These are phyloP conservation scores for Cercospora berteroae DNA, from an alignment of 2,329 filamentous ascomycete species.

Conservation along the genomic window DNA sequence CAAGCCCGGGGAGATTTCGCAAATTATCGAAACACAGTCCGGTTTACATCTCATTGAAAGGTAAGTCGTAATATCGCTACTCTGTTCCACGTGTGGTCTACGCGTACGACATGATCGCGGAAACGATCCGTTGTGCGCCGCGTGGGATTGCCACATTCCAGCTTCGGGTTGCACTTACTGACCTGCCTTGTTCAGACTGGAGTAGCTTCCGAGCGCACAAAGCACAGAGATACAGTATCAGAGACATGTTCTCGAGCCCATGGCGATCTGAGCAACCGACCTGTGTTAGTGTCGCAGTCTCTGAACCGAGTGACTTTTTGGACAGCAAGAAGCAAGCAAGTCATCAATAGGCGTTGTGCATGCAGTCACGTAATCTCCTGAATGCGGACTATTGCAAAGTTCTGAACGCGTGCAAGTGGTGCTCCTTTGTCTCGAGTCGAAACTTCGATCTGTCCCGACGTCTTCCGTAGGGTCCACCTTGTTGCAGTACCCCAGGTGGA, in stretches of 20 bases:
- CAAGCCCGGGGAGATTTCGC: conserved; percentile 80
- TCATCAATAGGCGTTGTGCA: conserved; percentile 1
- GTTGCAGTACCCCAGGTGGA: not conserved
- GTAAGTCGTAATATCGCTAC: conserved; percentile 50
- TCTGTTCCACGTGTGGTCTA: not conserved
- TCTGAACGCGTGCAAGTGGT: not conserved
- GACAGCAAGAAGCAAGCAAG: not conserved
- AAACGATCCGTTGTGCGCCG: conserved; percentile 1
- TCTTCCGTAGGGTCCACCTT: not conserved
- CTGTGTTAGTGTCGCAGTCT: not conserved
- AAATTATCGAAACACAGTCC: conserved; percentile 85
- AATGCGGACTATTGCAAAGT: not conserved
- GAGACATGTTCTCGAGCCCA: not conserved
- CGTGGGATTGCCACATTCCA: conserved; percentile 17
- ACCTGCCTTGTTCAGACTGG: conserved; percentile 28
- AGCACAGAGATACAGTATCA: not conserved
- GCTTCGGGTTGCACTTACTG: conserved; percentile 15
- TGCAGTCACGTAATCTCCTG: not conserved
- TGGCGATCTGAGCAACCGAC: not conserved
- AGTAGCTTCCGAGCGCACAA: conserved; percentile 13
- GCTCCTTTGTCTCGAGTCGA: conserved; percentile 6
- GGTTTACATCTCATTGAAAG: conserved; percentile 94
- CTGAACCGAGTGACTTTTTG: not conserved
- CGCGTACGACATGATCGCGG: not conserved
- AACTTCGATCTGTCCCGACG: not conserved